phyloP scores from a whole-genome alignment of 2,329 filamentous ascomycete species.

The Aspergillus ochraceoroseus region DNA sequence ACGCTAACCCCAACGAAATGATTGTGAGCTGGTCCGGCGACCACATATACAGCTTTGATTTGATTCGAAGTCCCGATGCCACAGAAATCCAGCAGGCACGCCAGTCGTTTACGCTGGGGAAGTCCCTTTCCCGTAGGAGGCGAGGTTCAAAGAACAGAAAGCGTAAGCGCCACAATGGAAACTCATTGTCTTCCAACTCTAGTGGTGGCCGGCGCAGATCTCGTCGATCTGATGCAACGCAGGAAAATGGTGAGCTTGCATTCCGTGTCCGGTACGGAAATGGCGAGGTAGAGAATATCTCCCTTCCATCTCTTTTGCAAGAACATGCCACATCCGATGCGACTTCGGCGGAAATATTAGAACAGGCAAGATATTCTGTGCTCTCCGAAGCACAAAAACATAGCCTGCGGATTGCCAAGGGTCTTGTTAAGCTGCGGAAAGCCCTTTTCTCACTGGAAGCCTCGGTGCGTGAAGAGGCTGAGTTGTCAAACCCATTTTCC shows the following conservation, averaged over 20 bases:
- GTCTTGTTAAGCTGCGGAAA: conserved; percentile 51
- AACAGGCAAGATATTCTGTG: conserved; percentile 43
- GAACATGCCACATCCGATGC: conserved; percentile 27
- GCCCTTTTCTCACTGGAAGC: conserved; percentile 52
- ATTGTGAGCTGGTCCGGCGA: conserved; percentile 65
- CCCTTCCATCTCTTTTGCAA: conserved; percentile 40
- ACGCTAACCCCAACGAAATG: conserved; percentile 63
- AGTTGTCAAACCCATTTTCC: conserved; percentile 25
- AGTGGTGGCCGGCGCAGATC: conserved; percentile 47
- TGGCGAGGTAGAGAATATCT: conserved; percentile 56
- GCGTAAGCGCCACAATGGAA: conserved; percentile 52
- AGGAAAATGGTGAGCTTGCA: conserved; percentile 45
- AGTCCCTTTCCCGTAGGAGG: conserved; percentile 28
- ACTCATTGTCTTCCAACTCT: conserved; percentile 41
- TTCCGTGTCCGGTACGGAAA: conserved; percentile 57
- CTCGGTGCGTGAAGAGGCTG: conserved; percentile 30
- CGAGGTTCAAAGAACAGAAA: conserved; percentile 47
- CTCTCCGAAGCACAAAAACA: conserved; percentile 51
- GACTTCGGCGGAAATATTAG: conserved; percentile 33
- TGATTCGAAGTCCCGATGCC: conserved; percentile 55
- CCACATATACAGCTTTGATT: conserved; percentile 62
- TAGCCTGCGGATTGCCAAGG: conserved; percentile 54
- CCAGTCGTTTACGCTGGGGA: conserved; percentile 25
- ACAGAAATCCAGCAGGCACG: conserved; percentile 38
- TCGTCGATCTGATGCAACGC: conserved; percentile 42